A percentile compares a stretch with the other conserved stretches of the same genome.
Conservation (phyloP, 768 basidiomycete species). For the Auriscalpium vulgare region DNA sequence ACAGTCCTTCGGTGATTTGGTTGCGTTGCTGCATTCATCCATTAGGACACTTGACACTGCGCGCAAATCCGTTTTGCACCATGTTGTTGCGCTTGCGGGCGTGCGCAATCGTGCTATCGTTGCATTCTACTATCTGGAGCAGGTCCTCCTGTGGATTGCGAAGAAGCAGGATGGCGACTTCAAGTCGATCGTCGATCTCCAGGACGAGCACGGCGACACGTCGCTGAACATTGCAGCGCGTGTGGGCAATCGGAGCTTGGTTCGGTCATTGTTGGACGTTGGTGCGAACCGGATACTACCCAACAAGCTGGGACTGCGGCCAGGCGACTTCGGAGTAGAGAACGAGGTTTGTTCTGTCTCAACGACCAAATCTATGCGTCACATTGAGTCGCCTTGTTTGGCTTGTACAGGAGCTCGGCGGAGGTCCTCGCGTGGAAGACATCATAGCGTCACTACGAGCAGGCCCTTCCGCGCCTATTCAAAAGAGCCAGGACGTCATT, state of each 20-base stretch:
- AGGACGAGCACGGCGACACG: slow-evolving; percentile 94
- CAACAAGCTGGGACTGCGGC: slow-evolving; percentile 89
- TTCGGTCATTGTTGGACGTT: slow-evolving; percentile 81
- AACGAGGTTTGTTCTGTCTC: slow-evolving; percentile 53
- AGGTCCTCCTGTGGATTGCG: slow-evolving; percentile 81
- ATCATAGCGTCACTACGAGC: slow-evolving; percentile 66
- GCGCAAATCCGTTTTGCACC: slow-evolving; percentile 82
- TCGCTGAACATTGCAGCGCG: slow-evolving; percentile 92
- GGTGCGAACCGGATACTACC: slow-evolving; percentile 84
- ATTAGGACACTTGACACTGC: slow-evolving; percentile 87
- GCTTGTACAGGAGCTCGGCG: slow-evolving; percentile 51
- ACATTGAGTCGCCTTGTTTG: too few relatives aligned
- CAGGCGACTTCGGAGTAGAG: slow-evolving; percentile 93
- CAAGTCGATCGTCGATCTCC: slow-evolving; percentile 75
- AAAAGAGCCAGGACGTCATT: slow-evolving; percentile 85
- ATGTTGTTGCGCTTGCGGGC: slow-evolving; percentile 84
- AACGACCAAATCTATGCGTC: not conserved
- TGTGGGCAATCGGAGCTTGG: slow-evolving; percentile 83
- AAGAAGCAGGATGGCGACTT: slow-evolving; percentile 71
- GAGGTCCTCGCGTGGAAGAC: slow-evolving; percentile 70
- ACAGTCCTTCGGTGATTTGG: slow-evolving; percentile 63
- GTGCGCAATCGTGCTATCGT: slow-evolving; percentile 79
- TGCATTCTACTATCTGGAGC: slow-evolving; percentile 88
- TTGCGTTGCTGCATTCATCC: slow-evolving; percentile 57
- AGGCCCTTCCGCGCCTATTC: slow-evolving; percentile 68